phyloP scores from a whole-genome alignment of 2,329 filamentous ascomycete genomes.

The Phaeosphaeriaceae sp. region DNA sequence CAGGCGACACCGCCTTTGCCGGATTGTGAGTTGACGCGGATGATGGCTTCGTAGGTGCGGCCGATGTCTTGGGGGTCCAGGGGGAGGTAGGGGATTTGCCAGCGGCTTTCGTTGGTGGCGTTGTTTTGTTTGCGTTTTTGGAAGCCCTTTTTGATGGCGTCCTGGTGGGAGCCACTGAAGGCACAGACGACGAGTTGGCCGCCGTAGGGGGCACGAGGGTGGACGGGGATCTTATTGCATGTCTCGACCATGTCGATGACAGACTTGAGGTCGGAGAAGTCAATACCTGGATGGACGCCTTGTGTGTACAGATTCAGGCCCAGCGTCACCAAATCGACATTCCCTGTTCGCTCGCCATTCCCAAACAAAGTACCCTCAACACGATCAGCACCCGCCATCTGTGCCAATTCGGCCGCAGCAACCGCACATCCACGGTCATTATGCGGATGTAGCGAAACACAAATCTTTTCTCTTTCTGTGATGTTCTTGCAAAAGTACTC shows the following conservation, averaged over 20 bases:
- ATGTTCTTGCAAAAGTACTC: conserved; percentile 94
- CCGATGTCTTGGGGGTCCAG: conserved; percentile 93
- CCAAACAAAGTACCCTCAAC: conserved; percentile 95
- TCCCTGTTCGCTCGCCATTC: conserved; percentile 94
- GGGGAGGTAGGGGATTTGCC: conserved; percentile 90
- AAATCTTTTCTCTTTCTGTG: conserved; percentile 82
- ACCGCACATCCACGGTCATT: conserved; percentile 92
- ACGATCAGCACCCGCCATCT: conserved; percentile 94
- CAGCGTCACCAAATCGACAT: conserved; percentile 92
- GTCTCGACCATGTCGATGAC: conserved; percentile 90
- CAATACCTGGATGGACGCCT: conserved; percentile 81
- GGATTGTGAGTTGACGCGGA: conserved; percentile 95
- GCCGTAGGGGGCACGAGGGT: conserved; percentile 87
- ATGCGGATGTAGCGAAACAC: conserved; percentile 89
- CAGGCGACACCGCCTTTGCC: conserved; percentile 95
- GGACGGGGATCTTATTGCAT: conserved; percentile 93
- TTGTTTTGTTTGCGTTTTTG: conserved; percentile 69
- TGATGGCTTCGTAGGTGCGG: conserved; percentile 96
- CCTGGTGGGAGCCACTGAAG: conserved; percentile 91
- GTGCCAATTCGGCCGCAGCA: conserved; percentile 87
- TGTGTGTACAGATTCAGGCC: conserved; percentile 95
- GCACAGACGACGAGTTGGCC: conserved; percentile 91
- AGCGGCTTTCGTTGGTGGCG: conserved; percentile 68
- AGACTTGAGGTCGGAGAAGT: conserved; percentile 86
- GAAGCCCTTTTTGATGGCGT: conserved; percentile 93